These are phyloP conservation scores for Aspergillus vadensis DNA, from an alignment of 2,329 filamentous ascomycete species.

Conservation along the genomic window DNA sequence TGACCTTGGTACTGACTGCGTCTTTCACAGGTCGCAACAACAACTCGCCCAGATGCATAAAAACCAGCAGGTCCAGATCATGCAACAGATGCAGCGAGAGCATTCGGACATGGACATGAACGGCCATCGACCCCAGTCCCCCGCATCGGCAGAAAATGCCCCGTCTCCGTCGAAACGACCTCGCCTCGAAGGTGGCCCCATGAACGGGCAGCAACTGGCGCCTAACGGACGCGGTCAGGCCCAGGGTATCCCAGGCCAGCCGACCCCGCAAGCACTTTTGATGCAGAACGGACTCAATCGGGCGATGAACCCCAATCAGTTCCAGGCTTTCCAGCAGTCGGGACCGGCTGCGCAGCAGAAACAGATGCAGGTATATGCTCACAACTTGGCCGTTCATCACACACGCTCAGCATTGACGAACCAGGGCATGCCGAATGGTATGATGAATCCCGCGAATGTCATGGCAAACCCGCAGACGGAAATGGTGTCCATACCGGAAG, in stretches of 20 bases:
- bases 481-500: constrained; percentile 76
- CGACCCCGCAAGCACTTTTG: constrained; percentile 56
- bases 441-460: constrained; percentile 59
- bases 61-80: constrained; percentile 57
- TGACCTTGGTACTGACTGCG: constrained; percentile 24
- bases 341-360: constrained; percentile 70
- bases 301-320: constrained; percentile 73
- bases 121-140: constrained; percentile 77
- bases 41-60: constrained; percentile 71
- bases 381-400: constrained; percentile 80
- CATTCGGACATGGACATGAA: constrained; percentile 84
- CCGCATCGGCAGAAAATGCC: constrained; percentile 79
- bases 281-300: constrained; percentile 71
- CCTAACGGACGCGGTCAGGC: constrained; percentile 69
- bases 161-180: constrained; percentile 90
- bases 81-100: constrained; percentile 85
- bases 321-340: constrained; percentile 63
- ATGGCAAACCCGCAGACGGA: constrained; percentile 73
- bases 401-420: constrained; percentile 74
- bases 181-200: constrained; percentile 72
- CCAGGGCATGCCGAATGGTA: constrained; percentile 75
- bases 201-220: constrained; percentile 77
- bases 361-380: constrained; percentile 83
- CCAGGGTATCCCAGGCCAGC: constrained; percentile 71
- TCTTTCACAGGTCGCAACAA: constrained; percentile 57